Conservation (phyloP, 495 filamentous ascomycete genomes). For the Aspergillus hancockii region DNA sequence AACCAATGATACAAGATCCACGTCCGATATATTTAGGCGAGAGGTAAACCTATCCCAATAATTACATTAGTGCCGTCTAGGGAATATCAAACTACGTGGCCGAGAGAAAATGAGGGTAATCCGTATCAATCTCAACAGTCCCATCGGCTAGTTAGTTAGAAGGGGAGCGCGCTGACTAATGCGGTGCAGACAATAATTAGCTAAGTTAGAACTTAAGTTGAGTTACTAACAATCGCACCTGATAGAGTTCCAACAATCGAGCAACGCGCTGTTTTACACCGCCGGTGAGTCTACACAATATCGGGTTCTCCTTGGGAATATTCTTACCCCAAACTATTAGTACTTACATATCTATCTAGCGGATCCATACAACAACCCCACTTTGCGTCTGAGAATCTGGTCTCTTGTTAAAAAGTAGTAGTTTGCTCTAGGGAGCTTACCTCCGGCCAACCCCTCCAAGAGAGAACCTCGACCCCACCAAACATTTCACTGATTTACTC, state of each 20-base stretch:
- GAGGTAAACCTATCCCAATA: no score
- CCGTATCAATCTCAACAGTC: no score
- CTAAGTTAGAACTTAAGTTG: no score
- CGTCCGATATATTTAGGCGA: no score
- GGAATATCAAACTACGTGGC: no score
- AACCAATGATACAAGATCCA: no score
- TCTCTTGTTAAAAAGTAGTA: conserved; percentile 10
- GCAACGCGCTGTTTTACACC: conserved; percentile 31
- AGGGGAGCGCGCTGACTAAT: background rate
- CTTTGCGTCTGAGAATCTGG: conserved; percentile 13
- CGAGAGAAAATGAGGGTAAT: no score
- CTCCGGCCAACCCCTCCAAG: conserved; percentile 30
- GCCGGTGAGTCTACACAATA: conserved; percentile 25
- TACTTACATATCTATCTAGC: conserved; percentile 4
- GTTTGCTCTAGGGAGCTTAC: conserved; percentile 17
- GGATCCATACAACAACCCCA: conserved; percentile 11
- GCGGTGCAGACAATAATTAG: no score
- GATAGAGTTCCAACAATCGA: conserved; percentile 21
- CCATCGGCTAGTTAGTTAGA: background rate
- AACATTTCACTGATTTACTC: conserved; percentile 22
- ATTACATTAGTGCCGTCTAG: no score
- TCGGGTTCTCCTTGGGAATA: conserved; percentile 9
- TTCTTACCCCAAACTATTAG: conserved; percentile 11
- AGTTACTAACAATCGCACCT: conserved; percentile 9
- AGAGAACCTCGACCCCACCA: conserved; percentile 34